Percentiles rank a stretch among this genome's conserved stretches.
phyloP scores from a whole-genome alignment of 495 filamentous ascomycete genomes.

The Aeminium ludgeri region DNA sequence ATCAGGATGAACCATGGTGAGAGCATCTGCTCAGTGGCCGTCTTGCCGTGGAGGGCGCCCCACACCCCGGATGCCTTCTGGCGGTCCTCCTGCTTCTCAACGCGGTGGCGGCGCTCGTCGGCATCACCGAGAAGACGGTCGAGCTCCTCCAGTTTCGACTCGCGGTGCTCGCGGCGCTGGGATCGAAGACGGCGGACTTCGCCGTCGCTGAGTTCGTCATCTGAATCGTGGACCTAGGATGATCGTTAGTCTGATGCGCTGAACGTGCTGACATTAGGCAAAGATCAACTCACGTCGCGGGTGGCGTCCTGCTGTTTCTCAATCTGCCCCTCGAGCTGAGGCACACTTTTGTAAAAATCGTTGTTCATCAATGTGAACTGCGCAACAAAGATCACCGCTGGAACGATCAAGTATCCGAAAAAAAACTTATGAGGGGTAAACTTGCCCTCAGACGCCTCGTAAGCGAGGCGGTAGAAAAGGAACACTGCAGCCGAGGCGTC shows the following conservation, averaged over 20 bases:
- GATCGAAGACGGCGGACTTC: constrained; percentile 24
- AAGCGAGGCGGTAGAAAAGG: constrained; percentile 62
- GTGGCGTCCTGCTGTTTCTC: constrained; percentile 44
- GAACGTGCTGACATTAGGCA: constrained; percentile 8
- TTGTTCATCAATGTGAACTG: constrained; percentile 64
- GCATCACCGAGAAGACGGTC: constrained; percentile 50
- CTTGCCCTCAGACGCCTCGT: constrained; percentile 39
- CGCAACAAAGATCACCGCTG: constrained; percentile 45
- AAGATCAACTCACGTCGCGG: constrained; percentile 15
- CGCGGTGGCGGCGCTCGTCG: constrained; percentile 36
- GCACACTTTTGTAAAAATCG: constrained; percentile 74
- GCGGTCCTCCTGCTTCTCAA: constrained; percentile 43
- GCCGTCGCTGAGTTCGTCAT: constrained; percentile 26
- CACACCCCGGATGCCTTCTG: constrained; percentile 60
- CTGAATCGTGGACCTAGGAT: constrained; percentile 27
- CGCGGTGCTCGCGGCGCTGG: constrained; percentile 45
- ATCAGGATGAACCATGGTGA: constrained; percentile 83
- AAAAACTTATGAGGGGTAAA: constrained; percentile 61
- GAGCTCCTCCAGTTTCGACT: constrained; percentile 55
- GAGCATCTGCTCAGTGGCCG: constrained; percentile 55
- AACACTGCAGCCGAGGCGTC: constrained; percentile 78
- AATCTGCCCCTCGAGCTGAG: constrained; percentile 60
- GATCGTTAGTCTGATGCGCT: too few species aligned
- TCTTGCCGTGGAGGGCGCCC: constrained; percentile 69
- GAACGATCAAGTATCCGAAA: constrained; percentile 59